Conservation (phyloP, 192 early-diverging fungal species). For the Geosiphon pyriformis region DNA sequence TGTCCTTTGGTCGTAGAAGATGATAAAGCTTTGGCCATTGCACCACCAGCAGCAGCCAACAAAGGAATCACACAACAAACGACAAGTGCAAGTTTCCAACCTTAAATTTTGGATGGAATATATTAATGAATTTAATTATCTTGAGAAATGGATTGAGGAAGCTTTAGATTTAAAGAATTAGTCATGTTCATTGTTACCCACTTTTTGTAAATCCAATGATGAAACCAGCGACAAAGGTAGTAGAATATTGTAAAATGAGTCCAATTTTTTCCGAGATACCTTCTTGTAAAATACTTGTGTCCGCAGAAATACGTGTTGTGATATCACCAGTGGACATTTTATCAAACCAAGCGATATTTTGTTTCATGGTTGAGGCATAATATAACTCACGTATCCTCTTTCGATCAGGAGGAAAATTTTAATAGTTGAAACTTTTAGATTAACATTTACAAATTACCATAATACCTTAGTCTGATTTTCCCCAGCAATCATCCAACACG, state of each 20-base stretch:
- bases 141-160: background rate
- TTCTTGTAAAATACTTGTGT: conserved; percentile 83
- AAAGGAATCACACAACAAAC: conserved; percentile 73
- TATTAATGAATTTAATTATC: conserved; percentile 21
- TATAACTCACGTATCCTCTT: conserved; percentile 75
- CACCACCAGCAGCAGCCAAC: conserved; percentile 39
- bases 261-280: conserved; percentile 84
- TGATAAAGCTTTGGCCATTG: background rate
- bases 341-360: conserved; percentile 91
- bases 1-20: background rate
- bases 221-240: conserved; percentile 69
- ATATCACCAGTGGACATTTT: conserved; percentile 70
- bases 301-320: conserved; percentile 79
- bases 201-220: conserved; percentile 66
- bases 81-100: conserved; percentile 80
- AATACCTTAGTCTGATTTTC: conserved; percentile 46
- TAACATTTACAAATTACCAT: too few species aligned
- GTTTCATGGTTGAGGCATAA: conserved; percentile 71
- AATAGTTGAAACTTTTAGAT: too few species aligned
- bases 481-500: conserved; percentile 56
- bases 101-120: too few species aligned
- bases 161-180: too few species aligned
- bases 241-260: conserved; percentile 54
- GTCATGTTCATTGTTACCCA: too few species aligned
- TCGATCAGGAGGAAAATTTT: too few species aligned